phyloP scores from a whole-genome alignment of 495 filamentous ascomycete genomes.

The Trichoderma orchidacearum region DNA sequence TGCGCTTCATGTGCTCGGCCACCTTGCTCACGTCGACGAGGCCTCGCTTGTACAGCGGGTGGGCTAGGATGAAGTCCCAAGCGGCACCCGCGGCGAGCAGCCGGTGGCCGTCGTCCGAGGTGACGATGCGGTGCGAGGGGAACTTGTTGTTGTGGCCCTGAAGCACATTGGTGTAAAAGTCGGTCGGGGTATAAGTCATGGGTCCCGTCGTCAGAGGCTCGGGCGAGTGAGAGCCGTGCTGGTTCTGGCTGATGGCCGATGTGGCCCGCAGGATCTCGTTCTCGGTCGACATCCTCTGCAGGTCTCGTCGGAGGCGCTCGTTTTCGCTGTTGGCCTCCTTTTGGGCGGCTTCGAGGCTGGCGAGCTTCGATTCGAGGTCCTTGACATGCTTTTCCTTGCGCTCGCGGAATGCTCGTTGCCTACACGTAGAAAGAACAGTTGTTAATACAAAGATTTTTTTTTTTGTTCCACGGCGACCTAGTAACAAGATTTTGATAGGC shows the following conservation, averaged over 20 bases:
- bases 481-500: too few relatives aligned
- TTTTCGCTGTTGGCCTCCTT: conserved; percentile 45
- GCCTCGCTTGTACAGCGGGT: conserved; percentile 66
- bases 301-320: conserved; percentile 62
- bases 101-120: conserved; percentile 56
- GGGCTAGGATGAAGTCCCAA: conserved; percentile 82
- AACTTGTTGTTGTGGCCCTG: conserved; percentile 43
- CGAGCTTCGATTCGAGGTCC: conserved; percentile 80
- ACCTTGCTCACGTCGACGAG: conserved; percentile 76
- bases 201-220: conserved; percentile 44
- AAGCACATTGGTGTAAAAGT: conserved; percentile 47
- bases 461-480: too few relatives aligned
- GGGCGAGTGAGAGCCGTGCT: conserved; percentile 8
- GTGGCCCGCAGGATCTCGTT: conserved; percentile 91
- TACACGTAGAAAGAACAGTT: conserved; percentile 17
- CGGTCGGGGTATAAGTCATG: conserved; percentile 58
- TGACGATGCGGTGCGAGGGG: conserved; percentile 55
- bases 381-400: conserved; percentile 90
- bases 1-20: conserved; percentile 55
- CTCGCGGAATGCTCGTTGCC: conserved; percentile 93
- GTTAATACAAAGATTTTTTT: neutral
- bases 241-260: conserved; percentile 15
- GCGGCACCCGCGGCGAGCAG: conserved; percentile 69
- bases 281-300: conserved; percentile 70
- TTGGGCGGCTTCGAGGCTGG: conserved; percentile 46